Evolutionary conservation across 1,284 basidiomycete species (phyloP), one percentile per base, ranked within the genome.

Genomic region (Leccinum colubrinum): DNA sequence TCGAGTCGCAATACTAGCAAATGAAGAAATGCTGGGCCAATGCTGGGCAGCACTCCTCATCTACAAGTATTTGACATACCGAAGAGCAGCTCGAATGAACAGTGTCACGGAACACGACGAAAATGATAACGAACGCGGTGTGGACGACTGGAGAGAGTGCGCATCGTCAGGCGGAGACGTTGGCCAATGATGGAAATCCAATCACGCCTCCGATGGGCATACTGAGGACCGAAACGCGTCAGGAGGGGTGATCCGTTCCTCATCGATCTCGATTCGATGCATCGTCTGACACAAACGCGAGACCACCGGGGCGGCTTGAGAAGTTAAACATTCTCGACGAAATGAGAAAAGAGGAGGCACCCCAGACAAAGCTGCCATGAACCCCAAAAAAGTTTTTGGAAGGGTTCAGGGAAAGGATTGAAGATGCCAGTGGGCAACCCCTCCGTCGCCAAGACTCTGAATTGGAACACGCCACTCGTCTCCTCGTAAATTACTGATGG

Each of bases 381-480:
- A 4, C 20, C 6, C 9, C 3, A 33, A 33, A 33, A 33, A 33
- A 33, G 30, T 33, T 33, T 33, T 33, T 33, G 17, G 17, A 20
- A 43, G 17, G 17, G 17, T 20, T 48, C n/a, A 17, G 41, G 8
- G n/a, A 43, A 43, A 9, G 35, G n/a, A 43, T 46, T 46, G 17
- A 12, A 46, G 43, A 46, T 17, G 5, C 30, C 9, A 43, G 41
- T 46, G 17, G 17, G 11, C 11, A 11, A 46, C 43, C 43, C 43
- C 43, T 8, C 43, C 43, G 43, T 46, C 6, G 11, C 17, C 5
- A 48, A 17, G 43, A 7, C 17, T 12, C 20, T 7, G 20, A 50
- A 3, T 14, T 22, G 48, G 48, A 50, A 6, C 22, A 55, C 60
- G 66, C 66, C 66, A 66, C 64, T 35, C 30, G 55, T 39, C 25